phyloP scores from a whole-genome alignment of 2,329 filamentous ascomycete species.

The Fusarium sp. region DNA sequence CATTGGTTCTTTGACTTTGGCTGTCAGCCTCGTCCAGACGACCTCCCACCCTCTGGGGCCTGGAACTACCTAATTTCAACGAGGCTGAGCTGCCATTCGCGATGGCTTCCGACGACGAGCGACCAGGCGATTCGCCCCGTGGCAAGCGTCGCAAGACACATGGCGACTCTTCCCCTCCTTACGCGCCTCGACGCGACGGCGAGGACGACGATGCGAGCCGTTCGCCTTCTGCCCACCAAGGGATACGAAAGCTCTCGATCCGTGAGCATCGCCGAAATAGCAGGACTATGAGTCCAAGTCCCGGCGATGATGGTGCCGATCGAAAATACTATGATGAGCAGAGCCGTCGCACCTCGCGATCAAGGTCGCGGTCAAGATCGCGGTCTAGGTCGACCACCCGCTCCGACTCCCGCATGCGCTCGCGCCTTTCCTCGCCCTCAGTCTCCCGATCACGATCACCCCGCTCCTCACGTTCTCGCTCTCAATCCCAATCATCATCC shows the following conservation, averaged over 20 bases:
- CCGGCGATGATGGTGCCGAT: constrained; percentile 34
- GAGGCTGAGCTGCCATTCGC: not conserved
- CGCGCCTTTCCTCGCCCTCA: constrained; percentile 48
- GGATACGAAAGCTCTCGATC: constrained; percentile 32
- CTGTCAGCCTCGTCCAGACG: constrained; percentile 38
- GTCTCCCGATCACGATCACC: constrained; percentile 47
- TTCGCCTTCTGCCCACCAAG: constrained; percentile 10
- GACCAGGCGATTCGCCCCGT: constrained; percentile 40
- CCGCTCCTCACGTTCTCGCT: constrained; percentile 47
- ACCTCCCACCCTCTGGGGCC: constrained; percentile 20
- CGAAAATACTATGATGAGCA: constrained; percentile 44
- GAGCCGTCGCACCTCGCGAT: constrained; percentile 47
- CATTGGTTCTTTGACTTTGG: constrained; percentile 9
- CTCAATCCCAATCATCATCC: constrained; percentile 45
- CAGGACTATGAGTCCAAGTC: constrained; percentile 42
- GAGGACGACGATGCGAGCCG: constrained; percentile 20
- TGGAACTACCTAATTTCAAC: constrained; percentile 13
- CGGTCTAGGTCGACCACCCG: constrained; percentile 52
- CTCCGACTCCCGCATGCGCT: constrained; percentile 51
- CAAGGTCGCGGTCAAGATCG: constrained; percentile 49
- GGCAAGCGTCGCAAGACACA: constrained; percentile 50
- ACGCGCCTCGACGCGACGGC: constrained; percentile 38
- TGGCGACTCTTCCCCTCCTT: constrained; percentile 44
- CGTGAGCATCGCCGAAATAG: constrained; percentile 33
- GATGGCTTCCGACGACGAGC: constrained; percentile 48